phyloP scores from a whole-genome alignment of 768 basidiomycete species.

The Collybia nuda region DNA sequence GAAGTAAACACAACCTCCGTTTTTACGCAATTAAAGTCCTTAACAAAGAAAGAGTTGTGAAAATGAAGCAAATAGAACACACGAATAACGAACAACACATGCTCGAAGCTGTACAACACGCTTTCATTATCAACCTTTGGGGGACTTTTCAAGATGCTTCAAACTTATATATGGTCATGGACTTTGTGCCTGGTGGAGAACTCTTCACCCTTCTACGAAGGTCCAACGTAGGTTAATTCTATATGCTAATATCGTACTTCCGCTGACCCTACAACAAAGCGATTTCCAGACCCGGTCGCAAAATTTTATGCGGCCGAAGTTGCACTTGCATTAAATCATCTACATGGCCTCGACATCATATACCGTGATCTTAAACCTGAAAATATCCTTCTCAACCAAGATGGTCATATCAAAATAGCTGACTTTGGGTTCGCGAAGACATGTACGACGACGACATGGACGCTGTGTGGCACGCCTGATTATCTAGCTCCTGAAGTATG shows the following conservation, averaged over 20 bases:
- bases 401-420: conserved; percentile 95
- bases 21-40: conserved; percentile 97
- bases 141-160: conserved; percentile 89
- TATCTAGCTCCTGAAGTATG: conserved; percentile 93
- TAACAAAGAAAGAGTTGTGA: conserved; percentile 89
- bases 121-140: conserved; percentile 96
- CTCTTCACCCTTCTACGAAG: conserved; percentile 90
- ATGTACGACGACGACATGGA: conserved; percentile 88
- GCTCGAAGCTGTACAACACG: conserved; percentile 82
- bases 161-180: conserved; percentile 98
- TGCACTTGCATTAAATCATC: conserved; percentile 86
- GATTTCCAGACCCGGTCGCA: conserved; percentile 96
- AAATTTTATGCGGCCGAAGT: conserved; percentile 98
- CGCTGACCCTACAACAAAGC: conserved; percentile 39
- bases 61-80: conserved; percentile 94
- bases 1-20: conserved; percentile 91
- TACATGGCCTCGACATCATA: conserved; percentile 86
- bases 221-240: conserved; percentile 65
- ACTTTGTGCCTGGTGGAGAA: conserved; percentile 95
- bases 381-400: conserved; percentile 89
- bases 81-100: conserved; percentile 94
- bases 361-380: conserved; percentile 99
- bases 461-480: conserved; percentile 93
- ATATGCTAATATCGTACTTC: conserved; percentile 7
- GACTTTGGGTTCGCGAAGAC: conserved; percentile 97